phyloP scores from a whole-genome alignment of 257 asterid species.

The Paraleonurus japonicus region DNA sequence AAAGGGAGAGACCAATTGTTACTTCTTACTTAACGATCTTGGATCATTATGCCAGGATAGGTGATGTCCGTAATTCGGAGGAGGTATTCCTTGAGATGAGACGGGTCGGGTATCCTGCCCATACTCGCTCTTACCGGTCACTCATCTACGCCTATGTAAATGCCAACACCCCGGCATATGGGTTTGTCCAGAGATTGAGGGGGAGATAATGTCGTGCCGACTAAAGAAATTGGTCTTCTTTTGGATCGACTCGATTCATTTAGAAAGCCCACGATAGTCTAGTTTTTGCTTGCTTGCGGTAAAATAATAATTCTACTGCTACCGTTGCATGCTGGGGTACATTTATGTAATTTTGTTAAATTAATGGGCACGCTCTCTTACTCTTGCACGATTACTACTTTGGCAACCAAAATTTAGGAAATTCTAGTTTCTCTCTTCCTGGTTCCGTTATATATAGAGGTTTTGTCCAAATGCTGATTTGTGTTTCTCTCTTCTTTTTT shows the following conservation, averaged over 20 bases:
- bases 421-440: no score
- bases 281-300: no score
- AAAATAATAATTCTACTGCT: no score
- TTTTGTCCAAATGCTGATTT: neutral
- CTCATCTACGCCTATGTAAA: conserved; percentile 63
- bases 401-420: no score
- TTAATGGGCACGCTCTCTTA: neutral
- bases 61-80: conserved; percentile 75
- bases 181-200: conserved; percentile 61
- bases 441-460: no score
- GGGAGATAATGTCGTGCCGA: conserved; percentile 60
- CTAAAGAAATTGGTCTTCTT: conserved; percentile 32
- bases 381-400: no score
- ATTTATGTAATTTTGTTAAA: neutral
- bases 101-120: conserved; percentile 44
- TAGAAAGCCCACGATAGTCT: conserved; percentile 38
- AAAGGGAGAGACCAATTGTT: conserved; percentile 40
- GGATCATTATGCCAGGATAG: conserved; percentile 61
- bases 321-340: neutral
- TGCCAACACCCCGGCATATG: conserved; percentile 66
- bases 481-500: neutral
- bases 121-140: conserved; percentile 35
- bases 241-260: conserved; percentile 50
- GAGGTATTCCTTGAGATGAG: conserved; percentile 57
- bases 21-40: conserved; percentile 46